Conservation (phyloP, 1,284 basidiomycete genomes). For the Tilletia indica region DNA sequence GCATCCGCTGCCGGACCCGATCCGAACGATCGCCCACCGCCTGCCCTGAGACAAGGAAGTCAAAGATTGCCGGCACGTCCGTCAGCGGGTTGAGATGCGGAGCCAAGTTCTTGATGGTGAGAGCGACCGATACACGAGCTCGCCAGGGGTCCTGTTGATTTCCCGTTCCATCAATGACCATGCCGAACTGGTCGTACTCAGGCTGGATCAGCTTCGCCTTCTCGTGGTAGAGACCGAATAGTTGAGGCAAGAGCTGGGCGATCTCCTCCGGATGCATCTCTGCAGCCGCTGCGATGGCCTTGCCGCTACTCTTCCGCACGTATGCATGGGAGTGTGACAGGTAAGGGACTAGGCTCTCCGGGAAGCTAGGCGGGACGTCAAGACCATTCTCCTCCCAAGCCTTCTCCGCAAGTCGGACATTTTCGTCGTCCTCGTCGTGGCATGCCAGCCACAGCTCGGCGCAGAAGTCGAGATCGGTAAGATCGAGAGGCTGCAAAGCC, state of each 20-base stretch:
- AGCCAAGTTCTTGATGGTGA: slow-evolving; percentile 70
- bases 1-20: slow-evolving; percentile 81
- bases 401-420: slow-evolving; percentile 74
- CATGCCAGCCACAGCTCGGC: slow-evolving; percentile 83
- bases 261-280: slow-evolving; percentile 73
- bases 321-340: slow-evolving; percentile 78
- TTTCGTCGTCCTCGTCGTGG: slow-evolving; percentile 90
- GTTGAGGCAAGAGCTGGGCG: slow-evolving; percentile 59
- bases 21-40: slow-evolving; percentile 82
- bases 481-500: slow-evolving; percentile 84
- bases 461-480: slow-evolving; percentile 92
- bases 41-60: slow-evolving; percentile 79
- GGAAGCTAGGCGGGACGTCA: slow-evolving; percentile 76
- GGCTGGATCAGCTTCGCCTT: slow-evolving; percentile 78
- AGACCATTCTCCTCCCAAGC: slow-evolving; percentile 96
- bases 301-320: slow-evolving; percentile 73
- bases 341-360: slow-evolving; percentile 67
- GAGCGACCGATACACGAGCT: slow-evolving; percentile 73
- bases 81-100: slow-evolving; percentile 65
- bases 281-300: slow-evolving; percentile 75
- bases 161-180: slow-evolving; percentile 86
- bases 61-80: slow-evolving; percentile 76
- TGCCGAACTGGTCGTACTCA: slow-evolving; percentile 65
- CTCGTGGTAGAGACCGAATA: slow-evolving; percentile 77
- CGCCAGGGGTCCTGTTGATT: slow-evolving; percentile 90